These are phyloP conservation scores for Colletotrichum musae DNA, from an alignment of 2,329 filamentous ascomycete species.

Conservation along the genomic window DNA sequence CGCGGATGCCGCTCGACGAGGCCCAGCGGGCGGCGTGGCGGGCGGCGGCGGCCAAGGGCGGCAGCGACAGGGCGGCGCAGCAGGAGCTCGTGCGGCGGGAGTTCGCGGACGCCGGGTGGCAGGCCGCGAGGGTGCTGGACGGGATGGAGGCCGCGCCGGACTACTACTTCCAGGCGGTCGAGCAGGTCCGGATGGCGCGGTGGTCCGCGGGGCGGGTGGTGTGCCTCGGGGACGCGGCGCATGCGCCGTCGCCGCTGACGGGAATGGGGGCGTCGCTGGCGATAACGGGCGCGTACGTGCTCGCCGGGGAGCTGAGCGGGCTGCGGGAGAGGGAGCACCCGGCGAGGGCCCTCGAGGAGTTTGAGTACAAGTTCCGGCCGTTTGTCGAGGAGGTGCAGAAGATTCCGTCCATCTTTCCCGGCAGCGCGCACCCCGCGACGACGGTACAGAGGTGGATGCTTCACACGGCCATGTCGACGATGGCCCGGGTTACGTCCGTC, in stretches of 20 bases:
- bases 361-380: conserved; percentile 33
- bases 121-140: conserved; percentile 47
- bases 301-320: conserved; percentile 62
- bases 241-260: conserved; percentile 59
- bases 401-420: conserved; percentile 28
- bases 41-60: conserved; percentile 8
- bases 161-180: conserved; percentile 59
- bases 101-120: conserved; percentile 60
- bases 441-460: conserved; percentile 26
- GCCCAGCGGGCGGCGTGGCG: conserved; percentile 1
- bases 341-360: conserved; percentile 28
- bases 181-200: conserved; percentile 55
- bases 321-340: conserved; percentile 21
- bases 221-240: conserved; percentile 64
- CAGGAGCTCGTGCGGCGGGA: conserved; percentile 51
- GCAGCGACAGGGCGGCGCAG: conserved; percentile 47
- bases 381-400: conserved; percentile 36
- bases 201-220: conserved; percentile 56
- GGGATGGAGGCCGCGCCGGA: conserved; percentile 51
- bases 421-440: conserved; percentile 26
- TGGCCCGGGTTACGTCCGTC: conserved; percentile 28
- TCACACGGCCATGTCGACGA: conserved; percentile 18
- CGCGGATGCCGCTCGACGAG: conserved; percentile 12
- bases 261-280: conserved; percentile 62
- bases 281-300: conserved; percentile 64